These are phyloP conservation scores for Paramecium tetraurelia DNA, from an alignment of 73 alveolate genomes.

Conservation along the genomic window DNA sequence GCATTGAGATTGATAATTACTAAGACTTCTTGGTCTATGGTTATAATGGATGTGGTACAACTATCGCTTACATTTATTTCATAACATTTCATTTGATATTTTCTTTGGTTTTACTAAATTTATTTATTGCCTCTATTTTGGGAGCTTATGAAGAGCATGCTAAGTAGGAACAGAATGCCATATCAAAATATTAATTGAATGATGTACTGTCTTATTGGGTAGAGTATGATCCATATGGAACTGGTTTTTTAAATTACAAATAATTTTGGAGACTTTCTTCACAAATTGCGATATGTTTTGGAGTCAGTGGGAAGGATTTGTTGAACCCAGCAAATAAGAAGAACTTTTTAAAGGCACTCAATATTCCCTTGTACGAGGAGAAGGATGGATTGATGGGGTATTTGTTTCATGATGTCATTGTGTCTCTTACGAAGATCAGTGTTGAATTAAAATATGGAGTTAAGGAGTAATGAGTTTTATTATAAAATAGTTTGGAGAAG, in stretches of 20 bases:
- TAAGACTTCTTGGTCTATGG: not conserved
- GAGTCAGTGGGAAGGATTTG: not conserved
- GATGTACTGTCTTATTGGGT: conserved; percentile 27
- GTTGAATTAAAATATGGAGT: conserved; percentile 35
- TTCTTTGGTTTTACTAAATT: conserved; percentile 5
- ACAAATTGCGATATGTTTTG: not conserved
- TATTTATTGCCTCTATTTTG: conserved; percentile 24
- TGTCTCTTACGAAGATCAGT: not conserved
- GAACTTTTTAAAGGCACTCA: conserved; percentile 8
- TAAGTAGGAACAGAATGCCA: conserved; percentile 29
- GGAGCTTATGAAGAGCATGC: conserved; percentile 48
- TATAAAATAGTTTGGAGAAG: not conserved
- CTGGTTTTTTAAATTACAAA: not conserved
- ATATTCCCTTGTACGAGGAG: conserved; percentile 3
- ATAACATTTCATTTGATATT: conserved; percentile 1
- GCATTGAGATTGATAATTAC: not conserved
- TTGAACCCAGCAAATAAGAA: conserved; percentile 9
- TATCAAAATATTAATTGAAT: conserved; percentile 13
- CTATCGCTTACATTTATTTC: not conserved
- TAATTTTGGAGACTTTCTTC: conserved; percentile 41
- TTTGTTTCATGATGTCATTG: conserved; percentile 31
- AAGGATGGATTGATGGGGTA: not conserved
- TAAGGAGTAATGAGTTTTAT: not conserved
- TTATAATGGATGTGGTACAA: conserved; percentile 39
- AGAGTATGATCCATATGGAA: conserved; percentile 36